These are phyloP conservation scores for Trichosporon coremiiforme DNA, from an alignment of 1,284 basidiomycete species.

Conservation along the genomic window DNA sequence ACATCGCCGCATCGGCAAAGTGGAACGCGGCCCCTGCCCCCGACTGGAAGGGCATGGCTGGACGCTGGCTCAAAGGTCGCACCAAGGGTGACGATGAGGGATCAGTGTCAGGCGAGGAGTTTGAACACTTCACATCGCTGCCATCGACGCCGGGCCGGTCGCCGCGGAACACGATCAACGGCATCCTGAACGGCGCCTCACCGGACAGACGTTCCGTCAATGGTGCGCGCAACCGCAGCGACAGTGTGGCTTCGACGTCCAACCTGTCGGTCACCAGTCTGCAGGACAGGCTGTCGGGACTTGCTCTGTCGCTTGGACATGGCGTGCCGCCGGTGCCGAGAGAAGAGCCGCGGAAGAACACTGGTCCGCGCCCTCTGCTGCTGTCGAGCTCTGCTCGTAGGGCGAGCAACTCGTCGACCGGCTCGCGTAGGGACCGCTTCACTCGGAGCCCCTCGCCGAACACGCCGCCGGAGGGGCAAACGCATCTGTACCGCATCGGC, in stretches of 20 bases:
- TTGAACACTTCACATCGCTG: slow-evolving; percentile 24
- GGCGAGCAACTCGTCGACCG: slow-evolving; percentile 28
- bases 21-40: slow-evolving; percentile 28
- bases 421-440: slow-evolving; percentile 1
- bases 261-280: slow-evolving; percentile 35
- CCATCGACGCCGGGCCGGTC: slow-evolving; percentile 14
- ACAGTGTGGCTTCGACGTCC: slow-evolving; percentile 28
- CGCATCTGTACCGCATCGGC: slow-evolving; percentile 34
- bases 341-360: slow-evolving; percentile 19
- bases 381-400: slow-evolving; percentile 35
- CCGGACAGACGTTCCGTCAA: slow-evolving; percentile 19
- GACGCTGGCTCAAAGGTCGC: slow-evolving; percentile 21
- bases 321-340: slow-evolving; percentile 1
- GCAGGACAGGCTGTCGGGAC: slow-evolving; percentile 32
- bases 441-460: not conserved
- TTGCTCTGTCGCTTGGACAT: slow-evolving; percentile 25
- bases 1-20: slow-evolving; percentile 32
- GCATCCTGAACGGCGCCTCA: not conserved
- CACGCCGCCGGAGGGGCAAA: slow-evolving; percentile 28
- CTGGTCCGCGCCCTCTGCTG: slow-evolving; percentile 38
- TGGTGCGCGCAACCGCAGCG: slow-evolving; percentile 24
- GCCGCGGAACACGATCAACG: slow-evolving; percentile 8
- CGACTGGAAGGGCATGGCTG: slow-evolving; percentile 32
- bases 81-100: slow-evolving; percentile 28
- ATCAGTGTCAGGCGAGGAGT: slow-evolving; percentile 30